Evolutionary conservation across 148 eudicot species (phyloP), one percentile per base, ranked within the genome.

Genomic region (Diospyros kaki): DNA sequence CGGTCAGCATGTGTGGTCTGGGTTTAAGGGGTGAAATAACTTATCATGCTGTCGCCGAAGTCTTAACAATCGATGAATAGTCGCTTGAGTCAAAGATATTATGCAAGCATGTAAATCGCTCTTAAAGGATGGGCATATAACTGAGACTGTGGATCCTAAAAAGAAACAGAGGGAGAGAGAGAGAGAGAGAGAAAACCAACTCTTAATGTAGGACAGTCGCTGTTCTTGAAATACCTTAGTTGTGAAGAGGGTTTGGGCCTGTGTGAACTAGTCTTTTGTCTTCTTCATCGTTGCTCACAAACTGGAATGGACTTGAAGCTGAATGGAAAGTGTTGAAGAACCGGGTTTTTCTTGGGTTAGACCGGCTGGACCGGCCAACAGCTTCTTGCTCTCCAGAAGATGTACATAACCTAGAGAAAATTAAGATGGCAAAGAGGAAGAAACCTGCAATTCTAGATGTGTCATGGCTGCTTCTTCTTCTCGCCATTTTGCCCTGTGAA

Each of bases 221-320:
- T 28, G 28, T 28, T 28, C 28, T 28, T 28, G 28, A 28, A 28
- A 28, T 1, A 9, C 14, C 11, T 59, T 81, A 86, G 73, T 86
- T 86, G 63, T 86, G 89, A 71, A 86, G 89, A 72, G 89, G 89
- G 55, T 86, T 84, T 51, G 89, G 89, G 38, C 89, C 87, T 48
- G 87, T 79, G 71, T 78, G 78, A 17, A 86, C 78, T 62, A 84
- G 44, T 80, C 89, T 80, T 75, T 84, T 80, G 39, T 80, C 89
- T 68, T 81, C 87, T 66, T 73, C 78, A 75, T 76, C 46, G 48
- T 52, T 6, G 4, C 60, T 46, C 10, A 52, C 72, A 38, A 41
- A 18, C 42, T 17, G 74, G 6, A 68, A 4, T 17, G 72, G 9
- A 66, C 43, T 71, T 54, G 69, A 14, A 62, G 70, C 80, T 8